A percentile compares a stretch with the other conserved stretches of the same genome.
Conservation (phyloP, 179 eudicot genomes). For the Silene noctiflora region DNA sequence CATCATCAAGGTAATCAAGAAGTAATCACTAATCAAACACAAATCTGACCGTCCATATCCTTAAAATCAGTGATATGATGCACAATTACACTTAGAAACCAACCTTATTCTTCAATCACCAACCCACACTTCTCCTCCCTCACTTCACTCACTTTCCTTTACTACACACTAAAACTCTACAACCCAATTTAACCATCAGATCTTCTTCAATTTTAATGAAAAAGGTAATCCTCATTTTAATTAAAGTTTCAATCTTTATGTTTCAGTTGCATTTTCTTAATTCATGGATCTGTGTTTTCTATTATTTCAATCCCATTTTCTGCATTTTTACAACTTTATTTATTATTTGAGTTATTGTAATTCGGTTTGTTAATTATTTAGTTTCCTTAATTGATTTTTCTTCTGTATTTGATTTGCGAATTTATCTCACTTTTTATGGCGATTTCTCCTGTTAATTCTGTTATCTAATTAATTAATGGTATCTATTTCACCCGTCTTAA, state of each 20-base stretch:
- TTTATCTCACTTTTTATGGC: background rate
- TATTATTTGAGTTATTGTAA: no score
- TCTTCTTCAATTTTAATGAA: constrained; percentile 4
- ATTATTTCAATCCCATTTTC: background rate
- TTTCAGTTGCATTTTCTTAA: background rate
- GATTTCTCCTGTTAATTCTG: background rate
- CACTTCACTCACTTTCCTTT: background rate
- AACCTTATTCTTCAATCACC: background rate
- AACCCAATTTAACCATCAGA: background rate
- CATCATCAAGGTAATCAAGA: background rate
- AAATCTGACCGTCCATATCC: no score
- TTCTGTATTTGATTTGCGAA: background rate
- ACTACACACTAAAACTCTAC: background rate
- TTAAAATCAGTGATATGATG: no score
- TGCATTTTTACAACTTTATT: background rate
- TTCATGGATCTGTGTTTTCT: background rate
- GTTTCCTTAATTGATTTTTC: background rate
- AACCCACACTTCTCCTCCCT: background rate
- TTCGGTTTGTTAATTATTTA: background rate
- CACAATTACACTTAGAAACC: no score
- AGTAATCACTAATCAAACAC: background rate
- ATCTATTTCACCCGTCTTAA: no score
- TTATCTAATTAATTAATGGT: no score
- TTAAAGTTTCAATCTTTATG: background rate
- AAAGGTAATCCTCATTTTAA: background rate